Evolutionary conservation across 306 rosid genomes (phyloP), one percentile per base, ranked within the genome.

Genomic region (Betula pendula): DNA sequence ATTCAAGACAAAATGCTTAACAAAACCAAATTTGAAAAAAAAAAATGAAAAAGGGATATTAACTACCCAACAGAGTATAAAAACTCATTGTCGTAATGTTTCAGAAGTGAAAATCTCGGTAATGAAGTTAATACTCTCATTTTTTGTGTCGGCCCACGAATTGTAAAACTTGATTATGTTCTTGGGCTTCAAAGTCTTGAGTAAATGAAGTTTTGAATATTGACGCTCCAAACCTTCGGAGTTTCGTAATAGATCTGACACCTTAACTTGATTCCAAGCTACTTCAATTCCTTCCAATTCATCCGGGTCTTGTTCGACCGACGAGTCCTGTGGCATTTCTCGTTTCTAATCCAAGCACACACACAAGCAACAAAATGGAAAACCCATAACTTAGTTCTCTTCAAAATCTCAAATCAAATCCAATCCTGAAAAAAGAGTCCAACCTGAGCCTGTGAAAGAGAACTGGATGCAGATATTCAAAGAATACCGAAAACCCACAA

Each of bases 241-340:
- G 81, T 92, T 81, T 38, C 88, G 91, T 77, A 96, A 75, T 45
- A 96, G 73, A 91, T 96, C 98, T 19, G 94, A 88, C 74, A 96
- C 89, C 88, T 88, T 96, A 73, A 92, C 88, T 86, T 96, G 99
- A 84, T 96, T 96, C 99, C 99, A 96, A 65, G 99, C 99, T 70
- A 95, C 99, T 87, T 96, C 99, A 77, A 96, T 89, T 56, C 99
- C 99, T 84, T 96, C 99, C 88, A 87, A 85, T 74, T 91, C 98
- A 85, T 96, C 94, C 3, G 75, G 83, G 76, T 92, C 97, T 68
- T 77, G 94, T 6, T 90, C 99, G 45, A 78, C 74, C 51, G 91
- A 70, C 60, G 82, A 81, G 51, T 87, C 97, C 77, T 24, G 92
- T 59, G 89, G 83, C 98, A 94, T 94, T 86, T 56, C 51, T 72